These are phyloP conservation scores for Rhizopogon salebrosus DNA, from an alignment of 768 basidiomycete genomes.

Conservation along the genomic window DNA sequence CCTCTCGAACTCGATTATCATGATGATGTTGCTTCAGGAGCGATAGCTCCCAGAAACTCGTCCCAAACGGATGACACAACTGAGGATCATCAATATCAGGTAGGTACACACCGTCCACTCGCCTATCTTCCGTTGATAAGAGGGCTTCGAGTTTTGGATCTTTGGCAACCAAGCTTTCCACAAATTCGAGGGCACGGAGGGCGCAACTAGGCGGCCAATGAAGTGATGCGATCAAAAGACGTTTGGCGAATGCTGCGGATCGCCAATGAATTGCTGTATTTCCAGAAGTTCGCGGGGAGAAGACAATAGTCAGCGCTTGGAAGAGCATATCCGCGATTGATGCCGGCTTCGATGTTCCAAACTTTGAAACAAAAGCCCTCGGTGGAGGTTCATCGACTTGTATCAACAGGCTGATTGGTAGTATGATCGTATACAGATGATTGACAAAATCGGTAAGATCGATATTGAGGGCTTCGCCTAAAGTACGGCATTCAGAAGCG, in stretches of 20 bases:
- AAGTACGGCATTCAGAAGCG: conserved; percentile 5
- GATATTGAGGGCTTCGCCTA: conserved; percentile 96
- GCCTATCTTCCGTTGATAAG: conserved; percentile 82
- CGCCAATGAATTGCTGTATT: conserved; percentile 61
- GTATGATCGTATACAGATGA: conserved; percentile 77
- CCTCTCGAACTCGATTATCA: conserved; percentile 63
- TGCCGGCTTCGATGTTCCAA: conserved; percentile 22
- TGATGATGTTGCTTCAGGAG: conserved; percentile 55
- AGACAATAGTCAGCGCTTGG: conserved; percentile 75
- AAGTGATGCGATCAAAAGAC: conserved; percentile 75
- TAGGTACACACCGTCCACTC: conserved; percentile 78
- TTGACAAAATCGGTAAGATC: conserved; percentile 88
- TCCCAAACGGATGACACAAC: conserved; percentile 73
- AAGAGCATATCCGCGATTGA: conserved; percentile 73
- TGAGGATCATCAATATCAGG: conserved; percentile 88
- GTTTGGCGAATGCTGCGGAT: conserved; percentile 89
- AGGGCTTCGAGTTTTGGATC: conserved; percentile 81
- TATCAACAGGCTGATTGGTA: conserved; percentile 62
- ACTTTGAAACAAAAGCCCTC: conserved; percentile 21
- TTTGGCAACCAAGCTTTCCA: conserved; percentile 63
- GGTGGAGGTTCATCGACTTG: conserved; percentile 54
- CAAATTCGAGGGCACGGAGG: conserved; percentile 68
- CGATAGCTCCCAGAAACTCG: conserved; percentile 83
- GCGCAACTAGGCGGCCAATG: conserved; percentile 72
- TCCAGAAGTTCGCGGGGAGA: conserved; percentile 65